Percentiles rank a stretch among this genome's conserved stretches.
phyloP scores from a whole-genome alignment of 345 rosid species.

The Crucihimalaya himalaica region DNA sequence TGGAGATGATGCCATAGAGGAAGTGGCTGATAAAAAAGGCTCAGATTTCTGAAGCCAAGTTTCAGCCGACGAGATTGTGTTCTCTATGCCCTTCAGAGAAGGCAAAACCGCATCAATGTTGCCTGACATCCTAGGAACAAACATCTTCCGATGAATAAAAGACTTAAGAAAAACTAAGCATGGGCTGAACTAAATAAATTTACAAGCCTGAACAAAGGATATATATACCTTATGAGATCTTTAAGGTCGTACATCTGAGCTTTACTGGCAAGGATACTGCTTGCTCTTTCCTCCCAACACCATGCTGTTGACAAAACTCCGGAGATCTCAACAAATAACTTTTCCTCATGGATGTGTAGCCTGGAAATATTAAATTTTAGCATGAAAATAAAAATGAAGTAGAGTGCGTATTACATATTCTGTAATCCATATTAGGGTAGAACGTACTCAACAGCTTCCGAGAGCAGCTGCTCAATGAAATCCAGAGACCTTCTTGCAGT shows the following conservation, averaged over 20 bases:
- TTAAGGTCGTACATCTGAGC: slow-evolving; percentile 71
- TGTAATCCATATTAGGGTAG: slow-evolving; percentile 27
- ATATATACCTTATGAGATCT: slow-evolving; percentile 69
- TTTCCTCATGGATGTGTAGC: slow-evolving; percentile 65
- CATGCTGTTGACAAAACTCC: slow-evolving; percentile 56
- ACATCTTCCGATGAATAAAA: slow-evolving; percentile 19
- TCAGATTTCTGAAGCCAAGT: slow-evolving; percentile 71
- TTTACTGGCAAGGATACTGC: slow-evolving; percentile 48
- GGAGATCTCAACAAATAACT: slow-evolving; percentile 54
- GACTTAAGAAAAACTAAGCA: slow-evolving; percentile 20
- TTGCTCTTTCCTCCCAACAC: slow-evolving; percentile 78
- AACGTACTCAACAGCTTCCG: slow-evolving; percentile 65
- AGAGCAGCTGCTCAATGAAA: slow-evolving; percentile 57
- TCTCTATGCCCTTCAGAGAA: slow-evolving; percentile 50
- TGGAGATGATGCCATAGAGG: slow-evolving; percentile 31
- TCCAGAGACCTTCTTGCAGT: slow-evolving; percentile 55
- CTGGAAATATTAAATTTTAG: slow-evolving; percentile 46
- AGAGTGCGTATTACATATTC: not conserved
- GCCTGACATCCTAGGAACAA: slow-evolving; percentile 59
- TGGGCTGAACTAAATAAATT: not conserved
- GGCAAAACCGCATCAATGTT: slow-evolving; percentile 62
- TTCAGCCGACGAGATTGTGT: slow-evolving; percentile 54
- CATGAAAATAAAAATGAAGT: not conserved
- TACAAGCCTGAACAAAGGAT: not conserved
- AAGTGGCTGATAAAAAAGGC: slow-evolving; percentile 53